Percentiles rank a stretch among this genome's conserved stretches.
Evolutionary conservation across 1,284 basidiomycete genomes (phyloP).

Genomic region (Blastosporella zonata): DNA sequence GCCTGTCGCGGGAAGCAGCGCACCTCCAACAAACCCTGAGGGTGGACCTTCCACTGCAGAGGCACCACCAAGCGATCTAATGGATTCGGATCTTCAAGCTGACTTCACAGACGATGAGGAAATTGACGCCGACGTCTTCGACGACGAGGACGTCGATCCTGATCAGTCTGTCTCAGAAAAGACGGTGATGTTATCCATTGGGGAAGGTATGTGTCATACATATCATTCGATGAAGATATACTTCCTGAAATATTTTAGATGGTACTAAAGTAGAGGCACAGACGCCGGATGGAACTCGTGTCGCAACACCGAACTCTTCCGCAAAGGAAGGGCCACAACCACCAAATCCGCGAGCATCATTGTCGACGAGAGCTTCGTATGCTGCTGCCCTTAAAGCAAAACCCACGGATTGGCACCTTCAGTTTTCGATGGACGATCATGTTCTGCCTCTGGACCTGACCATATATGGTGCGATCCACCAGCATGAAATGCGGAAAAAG

Average conservation of each 20-base stretch:
- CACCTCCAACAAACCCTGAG: constrained; percentile 25
- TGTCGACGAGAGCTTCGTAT: constrained; percentile 71
- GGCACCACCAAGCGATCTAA: constrained; percentile 47
- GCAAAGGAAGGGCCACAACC: constrained; percentile 35
- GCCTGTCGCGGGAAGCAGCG: constrained; percentile 12
- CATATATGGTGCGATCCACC: constrained; percentile 94
- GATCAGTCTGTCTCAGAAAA: constrained; percentile 70
- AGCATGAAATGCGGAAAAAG: constrained; percentile 77
- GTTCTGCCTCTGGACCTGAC: constrained; percentile 84
- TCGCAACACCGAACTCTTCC: constrained; percentile 78
- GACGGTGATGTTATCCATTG: constrained; percentile 82
- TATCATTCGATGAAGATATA: neutral
- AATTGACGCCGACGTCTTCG: constrained; percentile 77
- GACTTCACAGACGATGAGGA: constrained; percentile 83
- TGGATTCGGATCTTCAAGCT: constrained; percentile 63
- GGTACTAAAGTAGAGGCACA: constrained; percentile 91
- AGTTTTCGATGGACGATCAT: constrained; percentile 91
- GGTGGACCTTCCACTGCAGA: constrained; percentile 28
- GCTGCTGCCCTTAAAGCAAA: constrained; percentile 91
- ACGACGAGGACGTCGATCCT: constrained; percentile 66
- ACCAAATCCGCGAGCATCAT: constrained; percentile 35
- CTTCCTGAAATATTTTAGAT: constrained; percentile 45
- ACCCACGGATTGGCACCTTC: constrained; percentile 94
- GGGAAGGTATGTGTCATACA: constrained; percentile 54
- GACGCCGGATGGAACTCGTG: constrained; percentile 92